These are phyloP conservation scores for Theileria annulata DNA, from an alignment of 169 alveolate genomes.

Conservation along the genomic window DNA sequence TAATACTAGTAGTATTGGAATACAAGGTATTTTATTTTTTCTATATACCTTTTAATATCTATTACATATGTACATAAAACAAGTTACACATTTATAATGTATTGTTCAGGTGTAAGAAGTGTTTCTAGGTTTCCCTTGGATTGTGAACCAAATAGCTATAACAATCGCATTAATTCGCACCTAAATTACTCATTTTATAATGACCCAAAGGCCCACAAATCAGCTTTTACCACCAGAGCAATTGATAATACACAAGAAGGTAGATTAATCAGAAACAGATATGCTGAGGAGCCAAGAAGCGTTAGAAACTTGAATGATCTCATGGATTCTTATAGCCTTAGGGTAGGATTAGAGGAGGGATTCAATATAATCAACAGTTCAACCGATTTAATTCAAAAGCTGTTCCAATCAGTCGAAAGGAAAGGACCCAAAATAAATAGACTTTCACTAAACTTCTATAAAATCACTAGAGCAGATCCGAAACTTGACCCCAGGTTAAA, in stretches of 20 bases:
- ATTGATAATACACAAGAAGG: not conserved
- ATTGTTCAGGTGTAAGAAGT: not conserved
- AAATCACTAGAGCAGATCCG: not conserved
- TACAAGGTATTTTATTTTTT: not conserved
- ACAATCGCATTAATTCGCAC: not conserved
- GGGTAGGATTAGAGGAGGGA: constrained; percentile 38
- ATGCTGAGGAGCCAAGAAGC: constrained; percentile 9
- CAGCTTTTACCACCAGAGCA: not conserved
- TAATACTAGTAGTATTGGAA: not conserved
- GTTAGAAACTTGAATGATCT: not conserved
- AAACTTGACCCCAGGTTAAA: not conserved
- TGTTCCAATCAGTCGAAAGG: constrained; percentile 28
- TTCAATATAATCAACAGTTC: constrained; percentile 20
- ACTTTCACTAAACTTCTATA: constrained; percentile 55
- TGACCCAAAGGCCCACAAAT: not conserved
- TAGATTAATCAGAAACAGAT: not conserved
- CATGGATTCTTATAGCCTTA: constrained; percentile 39
- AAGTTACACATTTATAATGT: not conserved
- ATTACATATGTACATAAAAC: not conserved
- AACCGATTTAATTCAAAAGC: constrained; percentile 35
- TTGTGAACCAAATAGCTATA: not conserved
- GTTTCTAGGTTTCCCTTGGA: not conserved
- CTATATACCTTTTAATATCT: not conserved
- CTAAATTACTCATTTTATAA: not conserved
- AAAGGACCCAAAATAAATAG: constrained; percentile 51